Conservation (phyloP, 805 yeast genomes). For the Spathaspora boniae region DNA sequence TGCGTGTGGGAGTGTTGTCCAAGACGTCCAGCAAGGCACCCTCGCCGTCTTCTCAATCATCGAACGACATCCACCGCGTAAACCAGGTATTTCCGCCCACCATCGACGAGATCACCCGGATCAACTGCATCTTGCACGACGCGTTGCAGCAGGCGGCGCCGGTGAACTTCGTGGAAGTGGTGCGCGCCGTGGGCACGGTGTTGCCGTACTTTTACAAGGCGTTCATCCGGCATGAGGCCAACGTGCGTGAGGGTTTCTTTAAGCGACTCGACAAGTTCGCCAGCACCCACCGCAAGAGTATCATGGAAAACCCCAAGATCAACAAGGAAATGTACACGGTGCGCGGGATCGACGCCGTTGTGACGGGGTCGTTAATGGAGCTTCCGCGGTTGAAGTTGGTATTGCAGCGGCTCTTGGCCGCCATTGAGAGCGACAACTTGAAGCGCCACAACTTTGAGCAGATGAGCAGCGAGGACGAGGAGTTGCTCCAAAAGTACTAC, state of each 20-base stretch:
- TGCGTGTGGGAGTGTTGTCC: constrained; percentile 61
- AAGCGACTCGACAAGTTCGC: constrained; percentile 45
- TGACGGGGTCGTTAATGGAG: constrained; percentile 64
- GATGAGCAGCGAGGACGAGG: background rate
- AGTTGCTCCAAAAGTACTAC: constrained; percentile 29
- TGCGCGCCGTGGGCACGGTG: constrained; percentile 77
- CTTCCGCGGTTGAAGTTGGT: constrained; percentile 68
- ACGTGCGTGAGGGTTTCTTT: constrained; percentile 61
- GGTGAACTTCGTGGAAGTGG: constrained; percentile 69
- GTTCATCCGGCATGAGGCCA: constrained; percentile 91
- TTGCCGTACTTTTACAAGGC: constrained; percentile 92
- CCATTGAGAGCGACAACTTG: constrained; percentile 23
- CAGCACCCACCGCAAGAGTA: constrained; percentile 22
- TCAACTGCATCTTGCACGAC: constrained; percentile 80
- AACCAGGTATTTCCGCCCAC: constrained; percentile 91
- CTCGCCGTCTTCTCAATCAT: too few species aligned
- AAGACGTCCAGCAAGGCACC: background rate
- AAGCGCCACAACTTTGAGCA: background rate
- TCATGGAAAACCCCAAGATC: constrained; percentile 26
- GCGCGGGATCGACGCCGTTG: constrained; percentile 39
- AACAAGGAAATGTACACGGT: constrained; percentile 28
- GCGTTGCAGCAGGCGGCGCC: constrained; percentile 64
- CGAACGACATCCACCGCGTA: constrained; percentile 51
- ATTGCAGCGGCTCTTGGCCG: constrained; percentile 54
- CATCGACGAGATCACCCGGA: constrained; percentile 87